These are phyloP conservation scores for Vitis hybrid DNA, from an alignment of 177 flowering plant species.

Conservation along the genomic window DNA sequence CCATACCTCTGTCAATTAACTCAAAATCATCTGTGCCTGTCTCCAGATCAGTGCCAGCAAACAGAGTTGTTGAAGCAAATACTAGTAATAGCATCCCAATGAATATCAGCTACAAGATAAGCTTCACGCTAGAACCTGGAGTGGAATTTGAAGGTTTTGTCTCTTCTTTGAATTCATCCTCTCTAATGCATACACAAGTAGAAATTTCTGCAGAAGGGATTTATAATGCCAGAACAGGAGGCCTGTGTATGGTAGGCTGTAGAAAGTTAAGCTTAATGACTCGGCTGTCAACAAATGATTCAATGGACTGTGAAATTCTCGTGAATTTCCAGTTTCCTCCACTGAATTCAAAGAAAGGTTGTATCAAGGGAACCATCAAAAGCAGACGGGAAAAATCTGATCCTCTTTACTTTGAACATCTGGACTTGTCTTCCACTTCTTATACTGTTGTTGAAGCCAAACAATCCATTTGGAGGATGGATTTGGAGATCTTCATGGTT, in stretches of 20 bases:
- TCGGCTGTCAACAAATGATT: conserved; percentile 3
- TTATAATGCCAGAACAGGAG: conserved; percentile 55
- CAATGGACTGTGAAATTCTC: conserved; percentile 58
- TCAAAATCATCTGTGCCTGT: neutral
- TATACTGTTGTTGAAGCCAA: conserved; percentile 11
- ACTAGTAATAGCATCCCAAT: conserved; percentile 14
- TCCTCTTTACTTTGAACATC: conserved; percentile 45
- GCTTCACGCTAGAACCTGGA: conserved; percentile 11
- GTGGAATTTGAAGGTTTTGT: neutral
- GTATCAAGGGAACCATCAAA: conserved; percentile 51
- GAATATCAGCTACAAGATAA: conserved; percentile 57
- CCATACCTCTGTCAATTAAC: neutral
- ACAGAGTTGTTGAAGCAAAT: neutral
- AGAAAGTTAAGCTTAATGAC: conserved; percentile 20
- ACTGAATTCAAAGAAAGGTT: conserved; percentile 22
- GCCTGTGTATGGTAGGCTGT: conserved; percentile 77
- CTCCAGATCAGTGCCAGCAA: too few relatives aligned
- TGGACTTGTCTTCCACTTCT: conserved; percentile 30
- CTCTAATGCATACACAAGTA: neutral
- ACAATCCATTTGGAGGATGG: conserved; percentile 47
- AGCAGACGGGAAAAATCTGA: conserved; percentile 48
- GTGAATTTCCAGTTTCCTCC: conserved; percentile 53
- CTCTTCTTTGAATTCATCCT: conserved; percentile 16
- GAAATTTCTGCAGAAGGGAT: conserved; percentile 64
- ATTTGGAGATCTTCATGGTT: conserved; percentile 55